A percentile compares a stretch with the other conserved stretches of the same genome.
These are phyloP conservation scores for Neophaeococcomyces aloes DNA, from an alignment of 2,329 filamentous ascomycete genomes.

Conservation along the genomic window DNA sequence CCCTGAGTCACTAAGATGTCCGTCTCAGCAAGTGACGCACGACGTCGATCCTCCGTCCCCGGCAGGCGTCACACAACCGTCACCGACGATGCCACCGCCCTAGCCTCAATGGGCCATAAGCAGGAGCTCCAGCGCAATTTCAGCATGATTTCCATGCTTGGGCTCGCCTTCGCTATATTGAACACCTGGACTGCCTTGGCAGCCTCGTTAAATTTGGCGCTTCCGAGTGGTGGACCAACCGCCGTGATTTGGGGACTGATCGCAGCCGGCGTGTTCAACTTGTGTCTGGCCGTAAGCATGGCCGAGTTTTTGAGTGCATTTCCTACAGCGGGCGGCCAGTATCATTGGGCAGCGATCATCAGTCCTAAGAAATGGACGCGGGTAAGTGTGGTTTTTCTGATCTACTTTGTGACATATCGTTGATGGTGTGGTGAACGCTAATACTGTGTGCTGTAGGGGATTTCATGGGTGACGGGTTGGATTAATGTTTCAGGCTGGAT, in stretches of 20 bases:
- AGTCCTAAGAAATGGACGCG: conserved; percentile 51
- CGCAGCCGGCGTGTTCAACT: conserved; percentile 55
- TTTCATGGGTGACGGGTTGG: conserved; percentile 61
- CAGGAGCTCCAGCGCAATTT: conserved; percentile 50
- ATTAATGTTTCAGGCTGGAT: conserved; percentile 24
- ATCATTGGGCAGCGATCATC: conserved; percentile 60
- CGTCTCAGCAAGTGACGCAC: neutral
- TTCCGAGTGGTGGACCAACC: conserved; percentile 61
- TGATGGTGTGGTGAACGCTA: neutral
- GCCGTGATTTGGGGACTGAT: conserved; percentile 61
- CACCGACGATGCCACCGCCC: conserved; percentile 37
- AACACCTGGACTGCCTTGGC: conserved; percentile 55
- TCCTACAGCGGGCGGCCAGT: conserved; percentile 51
- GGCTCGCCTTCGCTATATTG: conserved; percentile 52
- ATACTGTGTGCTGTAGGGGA: neutral
- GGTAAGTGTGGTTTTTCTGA: no score
- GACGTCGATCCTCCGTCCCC: conserved; percentile 3
- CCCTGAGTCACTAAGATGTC: no score
- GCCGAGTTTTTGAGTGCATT: conserved; percentile 62
- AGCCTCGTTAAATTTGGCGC: conserved; percentile 47
- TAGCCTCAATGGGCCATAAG: conserved; percentile 48
- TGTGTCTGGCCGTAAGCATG: conserved; percentile 57
- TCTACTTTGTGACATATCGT: no score
- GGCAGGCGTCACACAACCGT: conserved; percentile 11
- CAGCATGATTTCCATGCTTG: conserved; percentile 49